These are phyloP conservation scores for Phytophthora colocasiae DNA, from an alignment of 352 stramenopile species.

Conservation along the genomic window DNA sequence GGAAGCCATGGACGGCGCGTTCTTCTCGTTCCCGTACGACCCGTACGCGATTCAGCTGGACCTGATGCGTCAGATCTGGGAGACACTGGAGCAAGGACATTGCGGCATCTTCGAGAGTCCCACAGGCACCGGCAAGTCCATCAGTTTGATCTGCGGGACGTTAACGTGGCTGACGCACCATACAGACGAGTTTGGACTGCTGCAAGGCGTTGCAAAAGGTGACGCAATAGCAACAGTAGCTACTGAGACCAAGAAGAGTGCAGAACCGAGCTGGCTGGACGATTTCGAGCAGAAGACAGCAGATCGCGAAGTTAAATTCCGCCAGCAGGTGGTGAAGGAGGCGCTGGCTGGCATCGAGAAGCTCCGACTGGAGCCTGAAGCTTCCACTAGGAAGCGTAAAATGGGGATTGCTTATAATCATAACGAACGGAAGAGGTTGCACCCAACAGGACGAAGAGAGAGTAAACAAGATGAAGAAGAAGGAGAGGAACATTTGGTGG, in stretches of 20 bases:
- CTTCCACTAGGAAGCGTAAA: slow-evolving; percentile 71
- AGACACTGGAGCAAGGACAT: slow-evolving; percentile 80
- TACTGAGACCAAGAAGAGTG: slow-evolving; percentile 15
- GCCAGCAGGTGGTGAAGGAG: slow-evolving; percentile 49
- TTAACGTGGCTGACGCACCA: slow-evolving; percentile 85
- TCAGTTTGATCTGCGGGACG: slow-evolving; percentile 91
- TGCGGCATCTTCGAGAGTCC: slow-evolving; percentile 94
- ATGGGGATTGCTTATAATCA: slow-evolving; percentile 67
- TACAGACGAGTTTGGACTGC: slow-evolving; percentile 79
- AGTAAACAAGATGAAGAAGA: slow-evolving; percentile 33
- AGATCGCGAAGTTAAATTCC: slow-evolving; percentile 49
- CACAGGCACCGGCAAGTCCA: slow-evolving; percentile 93
- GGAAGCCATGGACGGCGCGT: slow-evolving; percentile 50
- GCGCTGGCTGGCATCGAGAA: slow-evolving; percentile 66
- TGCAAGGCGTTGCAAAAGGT: slow-evolving; percentile 22
- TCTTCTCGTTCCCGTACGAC: slow-evolving; percentile 91
- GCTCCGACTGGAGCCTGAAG: slow-evolving; percentile 58
- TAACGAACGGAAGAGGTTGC: slow-evolving; percentile 61
- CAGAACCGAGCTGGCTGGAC: slow-evolving; percentile 67
- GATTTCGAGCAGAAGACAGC: slow-evolving; percentile 62
- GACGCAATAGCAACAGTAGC: slow-evolving; percentile 3
- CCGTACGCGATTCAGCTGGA: slow-evolving; percentile 92
- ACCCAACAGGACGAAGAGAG: slow-evolving; percentile 13
- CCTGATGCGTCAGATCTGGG: slow-evolving; percentile 89
- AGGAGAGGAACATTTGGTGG: slow-evolving; percentile 70